These are phyloP conservation scores for Fusarium longipes DNA, from an alignment of 2,329 filamentous ascomycete genomes.

Conservation along the genomic window DNA sequence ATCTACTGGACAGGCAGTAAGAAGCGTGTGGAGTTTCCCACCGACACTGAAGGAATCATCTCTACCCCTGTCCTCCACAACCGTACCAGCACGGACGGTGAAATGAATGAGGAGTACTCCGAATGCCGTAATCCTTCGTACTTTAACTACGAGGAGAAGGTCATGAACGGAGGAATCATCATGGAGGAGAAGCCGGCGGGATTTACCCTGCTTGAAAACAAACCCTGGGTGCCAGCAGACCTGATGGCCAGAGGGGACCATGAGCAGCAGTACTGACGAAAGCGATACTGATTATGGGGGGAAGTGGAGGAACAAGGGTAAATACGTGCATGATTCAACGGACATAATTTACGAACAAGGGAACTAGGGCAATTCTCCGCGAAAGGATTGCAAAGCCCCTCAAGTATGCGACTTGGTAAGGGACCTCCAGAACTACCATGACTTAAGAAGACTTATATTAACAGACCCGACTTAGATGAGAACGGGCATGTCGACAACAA, in stretches of 20 bases:
- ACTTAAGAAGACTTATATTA: neutral
- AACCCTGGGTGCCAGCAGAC: neutral
- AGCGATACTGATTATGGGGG: neutral
- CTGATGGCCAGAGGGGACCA: neutral
- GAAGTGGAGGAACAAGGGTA: neutral
- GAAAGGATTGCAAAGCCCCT: neutral
- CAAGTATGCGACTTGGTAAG: neutral
- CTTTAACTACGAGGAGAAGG: neutral
- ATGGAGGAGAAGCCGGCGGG: conserved; percentile 4
- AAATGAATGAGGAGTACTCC: neutral
- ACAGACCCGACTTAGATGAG: neutral
- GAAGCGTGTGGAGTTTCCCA: neutral
- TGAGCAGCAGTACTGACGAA: neutral
- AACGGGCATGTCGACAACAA: neutral
- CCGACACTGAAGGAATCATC: neutral
- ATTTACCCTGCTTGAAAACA: neutral
- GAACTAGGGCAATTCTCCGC: neutral
- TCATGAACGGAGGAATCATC: neutral
- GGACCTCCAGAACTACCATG: neutral
- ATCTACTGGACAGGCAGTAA: neutral
- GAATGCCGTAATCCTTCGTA: neutral
- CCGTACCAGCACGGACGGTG: neutral
- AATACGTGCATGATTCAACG: neutral
- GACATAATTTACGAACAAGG: neutral
- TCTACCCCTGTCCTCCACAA: neutral